These are phyloP conservation scores for Primulina huaijiensis DNA, from an alignment of 257 asterid genomes.

Conservation along the genomic window DNA sequence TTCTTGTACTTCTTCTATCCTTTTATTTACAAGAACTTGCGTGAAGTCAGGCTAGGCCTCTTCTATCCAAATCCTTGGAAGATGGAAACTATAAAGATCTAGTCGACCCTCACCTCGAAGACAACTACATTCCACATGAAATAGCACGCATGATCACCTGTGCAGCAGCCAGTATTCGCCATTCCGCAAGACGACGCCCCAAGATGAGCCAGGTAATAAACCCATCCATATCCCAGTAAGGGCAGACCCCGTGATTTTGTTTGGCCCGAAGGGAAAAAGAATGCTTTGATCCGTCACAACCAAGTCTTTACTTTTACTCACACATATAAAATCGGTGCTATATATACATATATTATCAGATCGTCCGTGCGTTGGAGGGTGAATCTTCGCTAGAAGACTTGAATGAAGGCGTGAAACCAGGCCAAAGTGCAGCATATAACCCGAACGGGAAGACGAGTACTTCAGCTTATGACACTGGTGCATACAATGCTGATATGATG, in stretches of 20 bases:
- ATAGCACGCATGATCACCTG: conserved; percentile 58
- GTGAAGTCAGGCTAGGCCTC: conserved; percentile 65
- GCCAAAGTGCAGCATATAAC: conserved; percentile 24
- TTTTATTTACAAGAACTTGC: too few species aligned
- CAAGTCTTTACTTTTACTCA: too few species aligned
- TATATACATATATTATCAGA: conserved; percentile 20
- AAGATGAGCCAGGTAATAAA: conserved; percentile 78
- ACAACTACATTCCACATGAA: conserved; percentile 44
- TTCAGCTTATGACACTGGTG: conserved; percentile 54
- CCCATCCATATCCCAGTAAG: too few species aligned
- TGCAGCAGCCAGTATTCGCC: conserved; percentile 78
- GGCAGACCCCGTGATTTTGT: too few species aligned
- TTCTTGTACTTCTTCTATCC: too few species aligned
- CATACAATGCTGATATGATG: conserved; percentile 81
- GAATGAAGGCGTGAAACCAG: conserved; percentile 52
- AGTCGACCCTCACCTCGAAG: conserved; percentile 71
- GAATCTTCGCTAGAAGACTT: conserved; percentile 72
- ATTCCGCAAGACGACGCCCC: conserved; percentile 89
- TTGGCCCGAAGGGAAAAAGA: too few species aligned
- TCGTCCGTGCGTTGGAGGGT: conserved; percentile 73
- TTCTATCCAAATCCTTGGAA: conserved; percentile 53
- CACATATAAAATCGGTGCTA: too few species aligned
- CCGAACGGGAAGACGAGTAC: conserved; percentile 18
- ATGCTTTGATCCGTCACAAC: too few species aligned
- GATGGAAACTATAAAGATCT: conserved; percentile 51